These are phyloP conservation scores for Parachaetomium inaequale DNA, from an alignment of 495 filamentous ascomycete genomes.

Conservation along the genomic window DNA sequence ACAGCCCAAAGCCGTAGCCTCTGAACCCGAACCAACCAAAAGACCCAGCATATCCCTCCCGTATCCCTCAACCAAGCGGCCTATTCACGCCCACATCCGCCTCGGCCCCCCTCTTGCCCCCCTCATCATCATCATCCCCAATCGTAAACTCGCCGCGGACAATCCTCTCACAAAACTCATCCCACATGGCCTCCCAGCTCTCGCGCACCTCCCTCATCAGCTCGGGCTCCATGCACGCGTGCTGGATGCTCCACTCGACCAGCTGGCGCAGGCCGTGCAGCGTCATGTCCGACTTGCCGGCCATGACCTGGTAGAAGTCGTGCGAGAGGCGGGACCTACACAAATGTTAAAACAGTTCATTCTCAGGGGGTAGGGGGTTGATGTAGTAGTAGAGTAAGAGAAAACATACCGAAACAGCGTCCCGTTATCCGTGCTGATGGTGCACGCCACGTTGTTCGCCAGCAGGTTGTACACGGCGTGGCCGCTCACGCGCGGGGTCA, in stretches of 20 bases:
- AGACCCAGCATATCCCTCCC: not conserved
- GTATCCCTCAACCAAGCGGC: not conserved
- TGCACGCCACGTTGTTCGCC: slow-evolving; percentile 51
- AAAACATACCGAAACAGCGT: slow-evolving; percentile 44
- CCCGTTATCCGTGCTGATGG: slow-evolving; percentile 53
- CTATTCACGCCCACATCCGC: not conserved
- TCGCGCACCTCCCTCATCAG: slow-evolving; percentile 30
- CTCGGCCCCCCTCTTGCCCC: not conserved
- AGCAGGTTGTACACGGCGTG: slow-evolving; percentile 51
- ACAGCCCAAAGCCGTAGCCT: no score
- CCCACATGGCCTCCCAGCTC: slow-evolving; percentile 47
- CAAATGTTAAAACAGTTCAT: no score
- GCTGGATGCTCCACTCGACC: slow-evolving; percentile 52
- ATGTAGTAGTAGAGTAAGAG: not conserved
- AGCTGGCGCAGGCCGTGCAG: slow-evolving; percentile 52
- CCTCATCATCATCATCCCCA: not conserved
- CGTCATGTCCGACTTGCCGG: slow-evolving; percentile 50
- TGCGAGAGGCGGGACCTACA: slow-evolving; percentile 52
- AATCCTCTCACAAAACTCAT: slow-evolving; percentile 41
- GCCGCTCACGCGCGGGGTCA: slow-evolving; percentile 45
- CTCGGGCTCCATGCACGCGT: slow-evolving; percentile 44
- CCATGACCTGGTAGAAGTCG: slow-evolving; percentile 56
- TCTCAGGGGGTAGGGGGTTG: slow-evolving; percentile 8
- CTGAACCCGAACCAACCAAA: not conserved
- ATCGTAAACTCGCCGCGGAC: slow-evolving; percentile 27